phyloP scores from a whole-genome alignment of 2,329 filamentous ascomycete genomes.

The Teratosphaeria destructans region DNA sequence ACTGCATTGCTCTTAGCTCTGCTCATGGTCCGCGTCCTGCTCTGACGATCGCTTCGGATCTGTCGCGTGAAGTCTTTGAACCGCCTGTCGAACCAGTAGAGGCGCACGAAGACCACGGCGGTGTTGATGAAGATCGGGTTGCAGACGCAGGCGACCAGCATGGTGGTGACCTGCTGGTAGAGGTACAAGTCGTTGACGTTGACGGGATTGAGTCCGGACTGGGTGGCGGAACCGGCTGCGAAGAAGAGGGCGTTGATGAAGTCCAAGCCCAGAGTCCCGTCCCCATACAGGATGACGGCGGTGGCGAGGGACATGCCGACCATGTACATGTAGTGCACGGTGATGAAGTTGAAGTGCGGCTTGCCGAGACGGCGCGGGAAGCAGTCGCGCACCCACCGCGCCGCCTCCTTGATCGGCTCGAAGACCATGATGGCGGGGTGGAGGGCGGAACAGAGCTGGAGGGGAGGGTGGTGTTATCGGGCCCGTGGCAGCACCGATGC shows the following conservation, averaged over 20 bases:
- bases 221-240: conserved; percentile 73
- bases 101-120: conserved; percentile 77
- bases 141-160: conserved; percentile 59
- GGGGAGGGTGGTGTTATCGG: background rate
- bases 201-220: conserved; percentile 80
- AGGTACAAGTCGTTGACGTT: conserved; percentile 38
- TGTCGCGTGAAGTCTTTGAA: conserved; percentile 78
- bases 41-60: conserved; percentile 55
- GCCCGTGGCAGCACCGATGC: background rate
- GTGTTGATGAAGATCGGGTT: conserved; percentile 80
- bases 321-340: conserved; percentile 74
- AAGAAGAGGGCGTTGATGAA: conserved; percentile 91
- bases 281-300: conserved; percentile 65
- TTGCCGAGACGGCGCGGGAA: background rate
- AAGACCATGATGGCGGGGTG: background rate
- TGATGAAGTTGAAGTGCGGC: conserved; percentile 56
- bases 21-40: conserved; percentile 49
- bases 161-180: conserved; percentile 53
- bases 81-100: conserved; percentile 97
- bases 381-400: background rate
- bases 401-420: conserved; percentile 1
- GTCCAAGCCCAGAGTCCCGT: conserved; percentile 40
- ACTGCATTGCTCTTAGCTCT: conserved; percentile 26
- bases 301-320: conserved; percentile 60
- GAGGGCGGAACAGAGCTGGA: background rate